Evolutionary conservation across 345 rosid genomes (phyloP).

Genomic region (Aegle marmelos): DNA sequence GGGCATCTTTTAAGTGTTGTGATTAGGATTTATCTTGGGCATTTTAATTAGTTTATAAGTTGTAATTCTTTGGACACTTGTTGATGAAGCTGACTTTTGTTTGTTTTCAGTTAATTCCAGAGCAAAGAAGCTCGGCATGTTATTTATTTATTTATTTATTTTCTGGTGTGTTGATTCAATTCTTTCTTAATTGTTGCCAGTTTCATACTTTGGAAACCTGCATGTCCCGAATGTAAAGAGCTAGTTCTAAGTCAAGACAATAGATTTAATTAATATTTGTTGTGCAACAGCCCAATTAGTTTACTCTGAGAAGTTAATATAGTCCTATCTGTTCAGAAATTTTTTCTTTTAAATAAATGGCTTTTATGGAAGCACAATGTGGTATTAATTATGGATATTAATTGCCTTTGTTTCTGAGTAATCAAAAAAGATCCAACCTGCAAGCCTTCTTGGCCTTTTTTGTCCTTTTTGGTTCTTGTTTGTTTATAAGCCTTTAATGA

Average conservation of each 20-base stretch:
- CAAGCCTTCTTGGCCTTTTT: constrained; percentile 8
- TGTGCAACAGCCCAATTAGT: not conserved
- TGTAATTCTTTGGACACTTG: not conserved
- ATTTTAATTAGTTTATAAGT: not conserved
- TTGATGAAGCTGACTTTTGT: not conserved
- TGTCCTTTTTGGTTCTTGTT: constrained; percentile 7
- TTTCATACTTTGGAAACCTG: not conserved
- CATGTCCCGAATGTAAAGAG: not conserved
- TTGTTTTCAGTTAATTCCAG: not conserved
- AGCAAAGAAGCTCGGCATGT: not conserved
- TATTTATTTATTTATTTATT: not conserved
- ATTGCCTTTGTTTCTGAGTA: constrained; percentile 1
- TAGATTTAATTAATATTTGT: not conserved
- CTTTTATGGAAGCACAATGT: constrained; percentile 6
- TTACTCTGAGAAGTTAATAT: not conserved
- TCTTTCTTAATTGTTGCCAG: not conserved
- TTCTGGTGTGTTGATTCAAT: not conserved
- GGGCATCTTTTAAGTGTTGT: not conserved
- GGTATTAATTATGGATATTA: not conserved
- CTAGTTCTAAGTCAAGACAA: not conserved
- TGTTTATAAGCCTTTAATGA: constrained; percentile 5
- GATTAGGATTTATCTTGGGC: constrained; percentile 3
- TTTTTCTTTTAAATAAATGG: not conserved
- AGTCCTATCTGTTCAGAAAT: not conserved
- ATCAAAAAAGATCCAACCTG: not conserved